Base-by-base conservation (phyloP, 75 land plant genomes). In the Larix kaempferi region DNA sequence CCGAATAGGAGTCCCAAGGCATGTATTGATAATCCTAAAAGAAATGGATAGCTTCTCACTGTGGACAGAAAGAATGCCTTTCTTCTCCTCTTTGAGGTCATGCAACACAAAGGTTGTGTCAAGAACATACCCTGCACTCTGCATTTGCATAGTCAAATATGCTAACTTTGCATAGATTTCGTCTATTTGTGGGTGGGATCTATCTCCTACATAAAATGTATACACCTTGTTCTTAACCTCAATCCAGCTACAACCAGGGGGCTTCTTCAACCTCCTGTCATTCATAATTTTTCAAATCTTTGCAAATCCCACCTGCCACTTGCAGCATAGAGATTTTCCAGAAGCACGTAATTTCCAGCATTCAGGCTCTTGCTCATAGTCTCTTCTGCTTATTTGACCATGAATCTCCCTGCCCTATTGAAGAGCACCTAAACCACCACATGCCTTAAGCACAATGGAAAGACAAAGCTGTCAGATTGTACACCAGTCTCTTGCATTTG, bases 311-410 rank as follows among this genome's bases (percentile, higher is more conserved):
- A 71, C 12, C 58, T 44, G 27, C 56, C 73, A 54, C 33, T 22
- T 78, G 54, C 74, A 44, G 79, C 79, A 71, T 72, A 78, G 25
- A 78, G 21, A 56, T 78, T 69, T 6, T 77, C 56, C 56, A 78
- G 21, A 41, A 78, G 16, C 3, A 39, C 76, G 35, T 71, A 71
- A 71, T 33, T 56, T 41, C 76, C 56, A 5, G 56, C 52, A 16
- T 22, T 39, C 49, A 35, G 79, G 78, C 12, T 78, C 77, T 8
- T 39, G 11, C 75, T 78, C 39, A 6, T n/a, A n/a, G n/a, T n/a
- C n/a, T n/a, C n/a, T n/a, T n/a, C n/a, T n/a, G n/a, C n/a, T n/a
- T n/a, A n/a, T n/a, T n/a, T n/a, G n/a, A n/a, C n/a, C n/a, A n/a
- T n/a, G n/a, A n/a, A n/a, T n/a, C n/a, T n/a, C n/a, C n/a, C n/a